Evolutionary conservation across 2,329 filamentous ascomycete genomes (phyloP).

Genomic region (Pseudopyricularia javanii): DNA sequence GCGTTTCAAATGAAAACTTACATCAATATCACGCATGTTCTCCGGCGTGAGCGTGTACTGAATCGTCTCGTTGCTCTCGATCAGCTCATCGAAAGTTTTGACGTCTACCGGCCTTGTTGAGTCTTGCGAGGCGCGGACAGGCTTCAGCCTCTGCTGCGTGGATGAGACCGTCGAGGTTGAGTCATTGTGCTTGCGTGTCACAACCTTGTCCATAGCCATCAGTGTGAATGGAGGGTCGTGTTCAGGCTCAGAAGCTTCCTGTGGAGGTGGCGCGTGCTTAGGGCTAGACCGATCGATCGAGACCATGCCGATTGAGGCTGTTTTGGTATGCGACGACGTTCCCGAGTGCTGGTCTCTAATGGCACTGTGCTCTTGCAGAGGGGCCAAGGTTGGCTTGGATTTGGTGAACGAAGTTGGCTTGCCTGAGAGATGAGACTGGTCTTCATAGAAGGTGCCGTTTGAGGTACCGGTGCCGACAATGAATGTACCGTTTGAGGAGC

Average conservation of each 20-base stretch:
- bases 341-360: slow-evolving; percentile 3
- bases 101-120: slow-evolving; percentile 12
- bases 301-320: neutral
- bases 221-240: neutral
- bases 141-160: slow-evolving; percentile 35
- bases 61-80: slow-evolving; percentile 71
- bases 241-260: slow-evolving; percentile 6
- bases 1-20: slow-evolving; percentile 26
- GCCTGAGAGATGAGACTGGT: slow-evolving; percentile 19
- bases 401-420: slow-evolving; percentile 14
- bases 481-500: slow-evolving; percentile 17
- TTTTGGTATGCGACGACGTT: neutral
- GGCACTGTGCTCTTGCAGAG: slow-evolving; percentile 9
- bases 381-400: neutral
- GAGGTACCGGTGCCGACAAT: too few relatives aligned
- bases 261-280: slow-evolving; percentile 1
- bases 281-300: slow-evolving; percentile 1
- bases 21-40: slow-evolving; percentile 65
- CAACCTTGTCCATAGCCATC: slow-evolving; percentile 7
- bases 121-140: slow-evolving; percentile 47
- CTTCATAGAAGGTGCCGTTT: slow-evolving; percentile 22
- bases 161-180: slow-evolving; percentile 41
- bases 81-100: slow-evolving; percentile 64
- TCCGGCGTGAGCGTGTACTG: slow-evolving; percentile 73
- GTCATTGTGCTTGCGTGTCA: slow-evolving; percentile 26